These are phyloP conservation scores for Nakazawaea wyomingensis DNA, from an alignment of 805 yeast genomes.

Conservation along the genomic window DNA sequence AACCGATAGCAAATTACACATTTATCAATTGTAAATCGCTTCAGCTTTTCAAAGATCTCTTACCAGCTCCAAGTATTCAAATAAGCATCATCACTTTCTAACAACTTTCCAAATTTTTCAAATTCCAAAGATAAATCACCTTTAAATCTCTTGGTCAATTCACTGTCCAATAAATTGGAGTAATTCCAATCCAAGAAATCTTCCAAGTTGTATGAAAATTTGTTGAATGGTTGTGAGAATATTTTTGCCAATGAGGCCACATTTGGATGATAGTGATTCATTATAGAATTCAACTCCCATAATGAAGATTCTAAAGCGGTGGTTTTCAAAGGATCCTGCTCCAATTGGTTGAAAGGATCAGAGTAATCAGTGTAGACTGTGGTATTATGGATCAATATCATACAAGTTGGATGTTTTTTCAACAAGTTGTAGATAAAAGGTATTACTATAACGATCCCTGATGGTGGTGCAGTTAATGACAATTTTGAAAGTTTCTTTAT, in stretches of 20 bases:
- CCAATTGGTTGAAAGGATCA: constrained; percentile 67
- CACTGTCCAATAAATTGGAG: constrained; percentile 56
- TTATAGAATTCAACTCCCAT: constrained; percentile 84
- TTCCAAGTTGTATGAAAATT: constrained; percentile 82
- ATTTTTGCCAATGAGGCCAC: constrained; percentile 88
- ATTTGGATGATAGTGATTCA: constrained; percentile 87
- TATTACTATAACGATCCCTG: constrained; percentile 79
- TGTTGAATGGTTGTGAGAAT: constrained; percentile 84
- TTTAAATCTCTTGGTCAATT: constrained; percentile 57
- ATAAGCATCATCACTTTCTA: constrained; percentile 21
- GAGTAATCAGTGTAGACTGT: constrained; percentile 27
- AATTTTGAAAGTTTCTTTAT: constrained; percentile 77
- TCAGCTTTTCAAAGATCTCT: too few relatives aligned
- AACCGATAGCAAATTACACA: too few relatives aligned
- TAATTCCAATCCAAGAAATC: constrained; percentile 94
- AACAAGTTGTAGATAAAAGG: constrained; percentile 90
- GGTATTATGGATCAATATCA: constrained; percentile 72
- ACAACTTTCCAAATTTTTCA: constrained; percentile 43
- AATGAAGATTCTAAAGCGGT: constrained; percentile 79
- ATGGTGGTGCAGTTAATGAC: constrained; percentile 73
- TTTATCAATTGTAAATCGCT: too few relatives aligned
- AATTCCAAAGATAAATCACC: constrained; percentile 76
- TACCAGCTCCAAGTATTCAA: constrained; percentile 9
- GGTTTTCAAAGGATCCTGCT: constrained; percentile 71
- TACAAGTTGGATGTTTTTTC: constrained; percentile 91